Percentiles rank a stretch among this genome's conserved stretches.
These are phyloP conservation scores for Byssothecium circinans DNA, from an alignment of 2,329 filamentous ascomycete species.

Conservation along the genomic window DNA sequence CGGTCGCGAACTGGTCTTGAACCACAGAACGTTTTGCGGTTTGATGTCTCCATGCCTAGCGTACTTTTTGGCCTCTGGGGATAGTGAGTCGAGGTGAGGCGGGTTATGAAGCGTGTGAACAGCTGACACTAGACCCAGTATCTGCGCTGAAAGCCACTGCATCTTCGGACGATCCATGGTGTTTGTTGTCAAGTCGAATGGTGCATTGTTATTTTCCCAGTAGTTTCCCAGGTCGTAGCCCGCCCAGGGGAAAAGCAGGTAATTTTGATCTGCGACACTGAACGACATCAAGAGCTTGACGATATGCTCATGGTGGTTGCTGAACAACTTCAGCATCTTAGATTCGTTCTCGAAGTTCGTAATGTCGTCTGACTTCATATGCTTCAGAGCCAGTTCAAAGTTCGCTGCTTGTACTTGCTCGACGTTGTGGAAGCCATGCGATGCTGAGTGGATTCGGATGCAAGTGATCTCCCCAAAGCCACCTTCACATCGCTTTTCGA, in stretches of 20 bases:
- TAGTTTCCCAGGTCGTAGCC: slow-evolving; percentile 7
- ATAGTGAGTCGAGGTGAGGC: background rate
- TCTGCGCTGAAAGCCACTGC: slow-evolving; percentile 8
- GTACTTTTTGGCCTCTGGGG: background rate
- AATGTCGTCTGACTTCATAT: slow-evolving; percentile 1
- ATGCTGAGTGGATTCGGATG: background rate
- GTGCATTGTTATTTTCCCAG: background rate
- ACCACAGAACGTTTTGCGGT: slow-evolving; percentile 10
- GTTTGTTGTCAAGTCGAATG: background rate
- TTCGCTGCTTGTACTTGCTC: slow-evolving; percentile 1
- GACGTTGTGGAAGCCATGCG: slow-evolving; percentile 5
- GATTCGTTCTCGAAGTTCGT: slow-evolving; percentile 8
- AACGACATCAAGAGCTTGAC: slow-evolving; percentile 10
- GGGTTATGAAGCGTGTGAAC: slow-evolving; percentile 8
- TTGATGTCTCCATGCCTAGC: slow-evolving; percentile 12
- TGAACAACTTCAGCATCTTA: slow-evolving; percentile 9
- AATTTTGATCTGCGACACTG: background rate
- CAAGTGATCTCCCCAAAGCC: slow-evolving; percentile 6
- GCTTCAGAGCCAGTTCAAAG: slow-evolving; percentile 3
- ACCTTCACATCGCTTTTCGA: background rate
- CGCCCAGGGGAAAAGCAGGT: slow-evolving; percentile 10
- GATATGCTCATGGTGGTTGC: slow-evolving; percentile 8
- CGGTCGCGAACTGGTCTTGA: background rate
- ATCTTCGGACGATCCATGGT: background rate
- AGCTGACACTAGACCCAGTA: slow-evolving; percentile 2